Evolutionary conservation across 139 green algal genomes (phyloP), one percentile per base, ranked within the genome.

Genomic region (Chlamydomonas sp.): DNA sequence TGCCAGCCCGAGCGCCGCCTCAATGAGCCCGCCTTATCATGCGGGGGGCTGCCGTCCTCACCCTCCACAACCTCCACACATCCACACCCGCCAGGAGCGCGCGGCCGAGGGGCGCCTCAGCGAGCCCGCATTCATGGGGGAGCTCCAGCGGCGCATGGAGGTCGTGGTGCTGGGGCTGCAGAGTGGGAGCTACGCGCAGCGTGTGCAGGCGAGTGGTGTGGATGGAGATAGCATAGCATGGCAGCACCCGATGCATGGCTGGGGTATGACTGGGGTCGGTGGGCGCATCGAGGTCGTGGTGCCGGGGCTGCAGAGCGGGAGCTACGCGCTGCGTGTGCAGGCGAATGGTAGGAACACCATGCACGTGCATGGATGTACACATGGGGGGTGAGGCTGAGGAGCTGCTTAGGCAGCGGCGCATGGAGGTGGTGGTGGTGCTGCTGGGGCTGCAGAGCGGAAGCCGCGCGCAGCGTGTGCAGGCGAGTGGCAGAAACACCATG

Each of bases 131-230:
- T 88, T 94, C 60, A 83, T 85, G 72, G 84, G 88, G 71, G 83
- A 81, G 20, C 79, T 97, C 78, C 89, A 94, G 78, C 74, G 74
- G 66, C 84, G 85, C 28, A 97, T 97, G 91, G 91, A 97, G 78
- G 57, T 30, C 0, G 82, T 86, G 31, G 89, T 96, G 49, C 81
- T 97, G 71, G 79, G 79, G 10, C 77, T 95, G 71, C 73, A 80
- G 34, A 90, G 76, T 49, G 90, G 91, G 24, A 87, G 75, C 10
- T 94, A 96, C 70, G 80, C 85, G 20, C 85, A 72, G 77, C 72
- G 88, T 0, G 85, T 96, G 37, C 79, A 85, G 74, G 88, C 87
- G 29, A n/a, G n/a, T n/a, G n/a, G n/a, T n/a, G n/a, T n/a, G n/a
- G n/a, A n/a, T n/a, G n/a, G n/a, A n/a, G n/a, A n/a, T n/a, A n/a